These are phyloP conservation scores for Aureobasidium sp. DNA, from an alignment of 2,329 filamentous ascomycete species.

Conservation along the genomic window DNA sequence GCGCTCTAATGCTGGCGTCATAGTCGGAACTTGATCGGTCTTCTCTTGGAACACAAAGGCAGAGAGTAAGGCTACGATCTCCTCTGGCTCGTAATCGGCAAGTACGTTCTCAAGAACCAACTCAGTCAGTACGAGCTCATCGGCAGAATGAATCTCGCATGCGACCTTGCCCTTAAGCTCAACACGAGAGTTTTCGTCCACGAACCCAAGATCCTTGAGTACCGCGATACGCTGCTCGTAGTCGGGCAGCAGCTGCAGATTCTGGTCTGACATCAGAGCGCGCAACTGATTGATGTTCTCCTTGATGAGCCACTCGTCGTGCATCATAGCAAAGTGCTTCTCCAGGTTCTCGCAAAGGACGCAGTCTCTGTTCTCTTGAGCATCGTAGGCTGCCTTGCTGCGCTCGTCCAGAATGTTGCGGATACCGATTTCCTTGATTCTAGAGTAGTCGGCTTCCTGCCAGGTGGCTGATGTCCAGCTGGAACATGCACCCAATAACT, in stretches of 20 bases:
- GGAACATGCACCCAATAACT: slow-evolving; percentile 58
- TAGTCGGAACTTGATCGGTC: slow-evolving; percentile 68
- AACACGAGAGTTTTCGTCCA: slow-evolving; percentile 78
- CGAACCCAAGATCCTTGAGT: slow-evolving; percentile 82
- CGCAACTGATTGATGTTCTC: slow-evolving; percentile 85
- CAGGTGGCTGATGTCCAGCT: slow-evolving; percentile 68
- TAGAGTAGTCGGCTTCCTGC: slow-evolving; percentile 75
- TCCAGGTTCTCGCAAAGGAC: slow-evolving; percentile 67
- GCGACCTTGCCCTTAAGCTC: slow-evolving; percentile 97
- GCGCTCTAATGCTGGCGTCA: slow-evolving; percentile 72
- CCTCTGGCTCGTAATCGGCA: slow-evolving; percentile 88
- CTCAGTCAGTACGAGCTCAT: slow-evolving; percentile 92
- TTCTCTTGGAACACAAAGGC: slow-evolving; percentile 98
- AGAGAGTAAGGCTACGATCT: slow-evolving; percentile 89
- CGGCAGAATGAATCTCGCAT: slow-evolving; percentile 94
- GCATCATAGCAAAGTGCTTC: slow-evolving; percentile 92
- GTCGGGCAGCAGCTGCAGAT: slow-evolving; percentile 88
- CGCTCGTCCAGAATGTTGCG: slow-evolving; percentile 72
- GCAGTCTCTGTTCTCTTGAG: slow-evolving; percentile 53
- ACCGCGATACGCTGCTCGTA: slow-evolving; percentile 94
- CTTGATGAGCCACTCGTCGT: slow-evolving; percentile 93
- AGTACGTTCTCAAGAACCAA: slow-evolving; percentile 94
- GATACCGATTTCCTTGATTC: slow-evolving; percentile 73
- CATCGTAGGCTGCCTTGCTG: slow-evolving; percentile 50
- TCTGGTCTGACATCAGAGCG: slow-evolving; percentile 88